Base-by-base conservation (phyloP, 208 protist species). In the Angomonas ambiguus region DNA sequence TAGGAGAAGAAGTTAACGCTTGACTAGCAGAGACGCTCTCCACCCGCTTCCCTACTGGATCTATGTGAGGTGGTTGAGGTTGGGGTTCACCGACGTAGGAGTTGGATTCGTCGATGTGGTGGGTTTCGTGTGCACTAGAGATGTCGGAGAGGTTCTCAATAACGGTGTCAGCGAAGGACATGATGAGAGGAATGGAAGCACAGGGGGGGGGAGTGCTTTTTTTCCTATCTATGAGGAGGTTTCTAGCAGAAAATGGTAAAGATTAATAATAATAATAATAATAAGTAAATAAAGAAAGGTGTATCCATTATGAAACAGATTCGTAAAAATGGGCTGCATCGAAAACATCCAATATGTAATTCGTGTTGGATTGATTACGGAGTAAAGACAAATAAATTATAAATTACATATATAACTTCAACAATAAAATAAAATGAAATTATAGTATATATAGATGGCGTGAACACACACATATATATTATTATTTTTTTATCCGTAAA, bases 161-260 rank as follows among this genome's bases (percentile, higher is more conserved):
- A 32, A 62, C 49, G 33, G 58, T 62, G 20, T 62, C 58, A 27
- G 58, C 58, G 34, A 62, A 62, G n/a, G 58, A 62, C 58, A 62
- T 62, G 3, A n/a, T 5, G 20, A 53, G 45, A 24, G 8, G 16
- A 24, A 35, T 8, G 30, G 53, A 28, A 31, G 11, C 13, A 31
- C 53, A 34, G 22, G 49, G 18, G 22, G 11, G n/a, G 49, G 49
- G 8, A 24, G 49, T 18, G 38, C 13, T 11, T 48, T 11, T 48
- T 48, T 48, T 18, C n/a, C n/a, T n/a, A n/a, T n/a, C n/a, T n/a
- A n/a, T n/a, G n/a, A n/a, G n/a, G n/a, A n/a, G n/a, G n/a, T n/a
- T n/a, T n/a, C n/a, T n/a, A n/a, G n/a, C n/a, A n/a, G n/a, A n/a
- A n/a, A n/a, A n/a, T n/a, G n/a, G n/a, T n/a, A n/a, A n/a, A n/a